Conservation (phyloP, 768 basidiomycete species). For the Trametes gibbosa region DNA sequence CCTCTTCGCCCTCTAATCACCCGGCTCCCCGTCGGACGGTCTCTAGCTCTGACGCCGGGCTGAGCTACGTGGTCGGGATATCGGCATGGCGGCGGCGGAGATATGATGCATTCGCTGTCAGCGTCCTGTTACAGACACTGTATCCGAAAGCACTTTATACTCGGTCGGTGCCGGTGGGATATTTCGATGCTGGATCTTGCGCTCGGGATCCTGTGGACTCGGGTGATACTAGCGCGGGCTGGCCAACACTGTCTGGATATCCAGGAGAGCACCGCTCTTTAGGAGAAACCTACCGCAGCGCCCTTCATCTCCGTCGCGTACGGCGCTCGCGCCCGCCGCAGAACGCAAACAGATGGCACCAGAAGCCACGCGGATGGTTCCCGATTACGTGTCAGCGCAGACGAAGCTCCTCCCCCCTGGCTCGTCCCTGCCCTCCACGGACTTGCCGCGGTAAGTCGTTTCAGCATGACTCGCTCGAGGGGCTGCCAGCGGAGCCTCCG, state of each 20-base stretch:
- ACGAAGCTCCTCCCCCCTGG: not conserved
- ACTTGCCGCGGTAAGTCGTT: conserved; percentile 13
- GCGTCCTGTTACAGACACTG: not conserved
- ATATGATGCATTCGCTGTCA: conserved; percentile 12
- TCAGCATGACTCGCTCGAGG: conserved; percentile 8
- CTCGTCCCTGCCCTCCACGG: not conserved
- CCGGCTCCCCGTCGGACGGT: not conserved
- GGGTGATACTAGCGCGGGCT: not conserved
- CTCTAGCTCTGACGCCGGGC: not conserved
- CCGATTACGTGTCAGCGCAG: conserved; percentile 11
- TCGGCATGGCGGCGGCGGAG: conserved; percentile 5
- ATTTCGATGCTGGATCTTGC: no score
- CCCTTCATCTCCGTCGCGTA: conserved; percentile 14
- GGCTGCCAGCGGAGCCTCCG: not conserved
- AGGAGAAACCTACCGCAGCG: conserved; percentile 8
- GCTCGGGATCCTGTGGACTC: not conserved
- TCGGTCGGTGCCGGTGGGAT: no score
- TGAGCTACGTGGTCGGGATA: not conserved
- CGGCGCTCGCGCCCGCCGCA: conserved; percentile 1
- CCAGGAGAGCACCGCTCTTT: not conserved
- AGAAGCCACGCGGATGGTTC: conserved; percentile 6
- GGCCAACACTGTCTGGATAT: not conserved
- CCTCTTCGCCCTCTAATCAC: not conserved
- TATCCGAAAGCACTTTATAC: no score
- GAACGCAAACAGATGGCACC: conserved; percentile 2